These are phyloP conservation scores for Eustoma russellianum DNA, from an alignment of 257 asterid species.

Conservation along the genomic window DNA sequence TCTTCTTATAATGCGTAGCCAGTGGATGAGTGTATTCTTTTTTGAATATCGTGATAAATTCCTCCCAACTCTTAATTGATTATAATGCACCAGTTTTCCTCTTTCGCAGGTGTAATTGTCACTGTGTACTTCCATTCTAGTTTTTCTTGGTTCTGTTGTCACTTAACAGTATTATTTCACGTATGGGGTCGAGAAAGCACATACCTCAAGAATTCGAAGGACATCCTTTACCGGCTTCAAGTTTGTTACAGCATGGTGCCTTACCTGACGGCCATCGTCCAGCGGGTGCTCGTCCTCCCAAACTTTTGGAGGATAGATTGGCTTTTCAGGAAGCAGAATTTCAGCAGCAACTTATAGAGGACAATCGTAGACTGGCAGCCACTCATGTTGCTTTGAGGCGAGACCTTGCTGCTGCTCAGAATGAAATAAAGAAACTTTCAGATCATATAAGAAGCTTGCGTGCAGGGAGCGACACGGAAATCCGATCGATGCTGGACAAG, in stretches of 20 bases:
- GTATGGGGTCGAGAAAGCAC: slow-evolving; percentile 60
- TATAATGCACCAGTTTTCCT: too few relatives aligned
- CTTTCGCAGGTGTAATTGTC: too few relatives aligned
- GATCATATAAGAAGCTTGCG: slow-evolving; percentile 56
- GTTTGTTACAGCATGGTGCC: slow-evolving; percentile 25
- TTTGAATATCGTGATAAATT: too few relatives aligned
- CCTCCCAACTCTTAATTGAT: too few relatives aligned
- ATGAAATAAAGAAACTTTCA: slow-evolving; percentile 46
- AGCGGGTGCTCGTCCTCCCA: slow-evolving; percentile 30
- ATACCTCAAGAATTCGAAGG: slow-evolving; percentile 35
- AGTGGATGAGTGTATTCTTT: too few relatives aligned
- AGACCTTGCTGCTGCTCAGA: slow-evolving; percentile 46
- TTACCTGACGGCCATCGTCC: slow-evolving; percentile 25
- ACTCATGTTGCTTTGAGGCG: slow-evolving; percentile 47
- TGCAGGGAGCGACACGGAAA: slow-evolving; percentile 67
- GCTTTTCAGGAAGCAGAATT: slow-evolving; percentile 53
- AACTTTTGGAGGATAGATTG: slow-evolving; percentile 31
- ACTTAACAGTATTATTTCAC: not conserved
- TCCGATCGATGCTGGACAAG: slow-evolving; percentile 58
- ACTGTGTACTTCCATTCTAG: too few relatives aligned
- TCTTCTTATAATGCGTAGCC: too few relatives aligned
- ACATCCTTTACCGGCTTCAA: slow-evolving; percentile 27
- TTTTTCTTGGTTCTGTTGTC: too few relatives aligned
- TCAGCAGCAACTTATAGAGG: slow-evolving; percentile 45
- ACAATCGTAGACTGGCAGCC: slow-evolving; percentile 62